Percentiles rank a stretch among this genome's conserved stretches.
These are phyloP conservation scores for Byssothecium circinans DNA, from an alignment of 2,329 filamentous ascomycete genomes.

Conservation along the genomic window DNA sequence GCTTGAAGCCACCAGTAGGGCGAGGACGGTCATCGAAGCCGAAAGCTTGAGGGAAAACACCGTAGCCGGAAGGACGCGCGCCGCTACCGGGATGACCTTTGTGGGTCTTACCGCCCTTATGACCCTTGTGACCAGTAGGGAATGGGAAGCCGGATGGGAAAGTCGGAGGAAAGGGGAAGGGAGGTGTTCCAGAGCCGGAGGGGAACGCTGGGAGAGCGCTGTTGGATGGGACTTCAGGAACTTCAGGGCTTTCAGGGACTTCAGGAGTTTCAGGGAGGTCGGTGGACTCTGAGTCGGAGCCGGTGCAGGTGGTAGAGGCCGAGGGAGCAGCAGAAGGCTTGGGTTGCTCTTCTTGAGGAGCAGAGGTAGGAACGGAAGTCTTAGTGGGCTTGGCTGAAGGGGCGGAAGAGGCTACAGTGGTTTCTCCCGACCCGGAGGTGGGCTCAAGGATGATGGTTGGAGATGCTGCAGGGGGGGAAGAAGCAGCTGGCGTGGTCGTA, in stretches of 20 bases:
- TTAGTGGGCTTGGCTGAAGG: background rate
- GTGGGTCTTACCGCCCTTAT: too few relatives aligned
- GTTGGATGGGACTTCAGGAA: background rate
- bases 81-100: conserved; percentile 13
- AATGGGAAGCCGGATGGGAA: background rate
- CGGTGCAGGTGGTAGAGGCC: background rate
- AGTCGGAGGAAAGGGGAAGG: background rate
- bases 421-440: background rate
- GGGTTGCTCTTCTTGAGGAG: background rate
- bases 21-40: background rate
- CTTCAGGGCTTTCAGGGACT: too few relatives aligned
- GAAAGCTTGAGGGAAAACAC: background rate
- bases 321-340: background rate
- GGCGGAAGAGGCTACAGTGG: background rate
- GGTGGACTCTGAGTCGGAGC: background rate
- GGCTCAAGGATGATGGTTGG: background rate
- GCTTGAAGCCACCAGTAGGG: background rate
- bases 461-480: background rate
- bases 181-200: background rate
- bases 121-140: background rate
- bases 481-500: conserved; percentile 16
- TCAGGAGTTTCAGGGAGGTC: background rate
- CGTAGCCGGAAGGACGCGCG: conserved; percentile 18
- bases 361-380: conserved; percentile 1
- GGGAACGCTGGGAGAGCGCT: background rate